Base-by-base conservation (phyloP, 345 rosid species). In the Eucalyptus urophylla region DNA sequence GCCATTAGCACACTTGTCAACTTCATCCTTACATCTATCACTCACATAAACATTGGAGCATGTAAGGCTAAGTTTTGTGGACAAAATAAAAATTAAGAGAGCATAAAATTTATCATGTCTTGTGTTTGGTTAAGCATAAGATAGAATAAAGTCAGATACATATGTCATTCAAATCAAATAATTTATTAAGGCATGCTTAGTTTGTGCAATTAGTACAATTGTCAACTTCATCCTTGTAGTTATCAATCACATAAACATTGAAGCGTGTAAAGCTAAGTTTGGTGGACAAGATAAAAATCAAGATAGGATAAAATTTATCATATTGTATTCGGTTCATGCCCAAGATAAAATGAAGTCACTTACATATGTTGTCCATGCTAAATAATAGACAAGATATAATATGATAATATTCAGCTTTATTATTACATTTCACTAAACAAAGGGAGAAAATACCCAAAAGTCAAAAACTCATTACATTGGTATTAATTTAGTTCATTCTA, bases 301-400 rank as follows among this genome's bases (percentile, higher is more conserved):
- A 22, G 62, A 56, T 24, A 56, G 13, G 29, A 24, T 56, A 56
- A 53, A n/a, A 4, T 65, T 29, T 62, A 27, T 65, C 11, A 15
- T n/a, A n/a, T n/a, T 2, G 21, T 65, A 3, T 8, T 8, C 3
- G 22, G 3, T 65, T 65, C 11, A 0, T n/a, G 5, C 19, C 11
- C 15, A 4, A 29, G 17, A 62, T 29, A 62, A n/a, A n/a, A 62
- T 14, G 31, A 65, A 65, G 37, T n/a, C 37, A 8, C 3, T 14
- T n/a, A 7, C 76, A n/a, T 14, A n/a, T 8, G 21, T 65, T 12
- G 33, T 29, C 8, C 33, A 4, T n/a, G 17, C 2, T 8, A 65
- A n/a, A 65, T 65, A 65, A n/a, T 65, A n/a, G 6, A 65, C 10
- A 65, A 27, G 21, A 65, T 65, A 65, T 9, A 13, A 56, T 56